These are phyloP conservation scores for Micractinium sp. DNA, from an alignment of 139 green algal genomes.

Conservation along the genomic window DNA sequence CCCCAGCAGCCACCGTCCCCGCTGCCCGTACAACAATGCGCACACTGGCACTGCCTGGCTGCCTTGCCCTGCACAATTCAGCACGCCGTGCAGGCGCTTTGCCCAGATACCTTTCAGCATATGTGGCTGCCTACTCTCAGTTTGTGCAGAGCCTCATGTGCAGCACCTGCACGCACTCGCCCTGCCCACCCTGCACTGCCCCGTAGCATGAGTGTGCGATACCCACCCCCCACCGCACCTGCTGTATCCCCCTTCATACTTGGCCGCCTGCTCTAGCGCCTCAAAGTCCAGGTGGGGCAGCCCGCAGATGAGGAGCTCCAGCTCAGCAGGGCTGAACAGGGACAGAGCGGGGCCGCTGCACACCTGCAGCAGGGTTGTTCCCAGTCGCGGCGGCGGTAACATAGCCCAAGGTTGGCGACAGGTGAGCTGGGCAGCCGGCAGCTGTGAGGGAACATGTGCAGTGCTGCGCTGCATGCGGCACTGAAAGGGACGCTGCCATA, in stretches of 20 bases:
- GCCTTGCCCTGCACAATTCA: too few relatives aligned
- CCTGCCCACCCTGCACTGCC: not conserved
- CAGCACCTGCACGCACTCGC: not conserved
- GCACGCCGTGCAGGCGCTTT: too few relatives aligned
- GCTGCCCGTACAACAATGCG: too few relatives aligned
- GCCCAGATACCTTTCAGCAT: too few relatives aligned
- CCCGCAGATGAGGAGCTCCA: slow-evolving; percentile 86
- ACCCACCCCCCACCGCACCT: not conserved
- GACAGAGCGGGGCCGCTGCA: slow-evolving; percentile 62
- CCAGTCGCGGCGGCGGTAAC: too few relatives aligned
- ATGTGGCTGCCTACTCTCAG: too few relatives aligned
- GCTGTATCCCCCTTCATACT: slow-evolving; percentile 74
- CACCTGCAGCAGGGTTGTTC: too few relatives aligned
- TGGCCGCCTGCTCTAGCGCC: slow-evolving; percentile 59
- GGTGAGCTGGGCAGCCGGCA: not conserved
- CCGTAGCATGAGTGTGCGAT: not conserved
- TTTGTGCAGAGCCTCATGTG: not conserved
- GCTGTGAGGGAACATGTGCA: too few relatives aligned
- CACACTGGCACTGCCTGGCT: too few relatives aligned
- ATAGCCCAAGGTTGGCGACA: not conserved
- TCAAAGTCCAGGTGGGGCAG: slow-evolving; percentile 83
- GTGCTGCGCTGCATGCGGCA: too few relatives aligned
- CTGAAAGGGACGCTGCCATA: too few relatives aligned
- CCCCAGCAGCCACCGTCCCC: too few relatives aligned
- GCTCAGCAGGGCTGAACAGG: slow-evolving; percentile 77